Percentiles rank a stretch among this genome's conserved stretches.
phyloP scores from a whole-genome alignment of 2,329 filamentous ascomycete species.

The Aschersonia sp. region DNA sequence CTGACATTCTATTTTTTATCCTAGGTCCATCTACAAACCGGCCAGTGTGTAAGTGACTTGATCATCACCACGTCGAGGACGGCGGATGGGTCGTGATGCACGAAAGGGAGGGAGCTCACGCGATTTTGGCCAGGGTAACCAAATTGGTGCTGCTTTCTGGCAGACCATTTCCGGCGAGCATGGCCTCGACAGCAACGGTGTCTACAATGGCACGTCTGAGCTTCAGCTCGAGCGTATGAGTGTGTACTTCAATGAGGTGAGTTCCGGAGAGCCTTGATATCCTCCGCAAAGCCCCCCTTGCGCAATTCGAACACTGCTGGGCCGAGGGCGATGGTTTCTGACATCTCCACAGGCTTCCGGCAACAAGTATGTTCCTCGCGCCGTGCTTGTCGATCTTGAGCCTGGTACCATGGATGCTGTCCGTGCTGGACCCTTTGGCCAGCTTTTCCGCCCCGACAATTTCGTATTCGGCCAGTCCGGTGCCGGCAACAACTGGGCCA shows the following conservation, averaged over 20 bases:
- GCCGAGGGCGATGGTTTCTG: neutral
- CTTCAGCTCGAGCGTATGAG: constrained; percentile 99
- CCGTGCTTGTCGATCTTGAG: constrained; percentile 98
- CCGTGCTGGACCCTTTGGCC: constrained; percentile 92
- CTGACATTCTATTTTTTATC: constrained; percentile 39
- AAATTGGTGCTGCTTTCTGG: constrained; percentile 99
- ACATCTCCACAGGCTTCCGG: constrained; percentile 55
- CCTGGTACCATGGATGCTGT: constrained; percentile 99
- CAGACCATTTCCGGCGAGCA: constrained; percentile 82
- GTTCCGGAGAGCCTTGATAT: neutral
- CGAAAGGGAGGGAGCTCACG: constrained; percentile 19
- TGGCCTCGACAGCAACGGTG: constrained; percentile 91
- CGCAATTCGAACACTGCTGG: neutral
- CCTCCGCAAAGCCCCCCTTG: neutral
- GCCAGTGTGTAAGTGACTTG: constrained; percentile 70
- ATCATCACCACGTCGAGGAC: neutral
- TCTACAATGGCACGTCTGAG: constrained; percentile 98
- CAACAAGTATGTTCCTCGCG: constrained; percentile 99
- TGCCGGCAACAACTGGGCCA: constrained; percentile 99
- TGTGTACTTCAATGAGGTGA: constrained; percentile 85
- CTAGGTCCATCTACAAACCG: constrained; percentile 99
- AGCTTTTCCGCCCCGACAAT: constrained; percentile 99
- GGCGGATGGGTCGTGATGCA: neutral
- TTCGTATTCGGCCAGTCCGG: constrained; percentile 99
- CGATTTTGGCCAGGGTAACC: constrained; percentile 66